Conservation (phyloP, 2,329 filamentous ascomycete genomes). For the Diaporthe citri region DNA sequence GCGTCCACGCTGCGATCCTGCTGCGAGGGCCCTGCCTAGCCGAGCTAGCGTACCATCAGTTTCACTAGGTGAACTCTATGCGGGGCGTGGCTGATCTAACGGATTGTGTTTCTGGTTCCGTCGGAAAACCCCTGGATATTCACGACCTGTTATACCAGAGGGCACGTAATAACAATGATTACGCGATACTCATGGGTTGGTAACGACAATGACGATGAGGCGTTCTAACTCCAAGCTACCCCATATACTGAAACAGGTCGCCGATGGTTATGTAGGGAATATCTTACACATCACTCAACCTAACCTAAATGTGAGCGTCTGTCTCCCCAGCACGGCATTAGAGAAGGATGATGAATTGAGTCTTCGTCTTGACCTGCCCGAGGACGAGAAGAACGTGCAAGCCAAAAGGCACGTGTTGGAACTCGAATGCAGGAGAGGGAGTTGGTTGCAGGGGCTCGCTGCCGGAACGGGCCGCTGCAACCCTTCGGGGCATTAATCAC, state of each 20-base stretch:
- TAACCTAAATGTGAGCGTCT: neutral
- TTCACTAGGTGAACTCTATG: slow-evolving; percentile 24
- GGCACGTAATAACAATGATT: neutral
- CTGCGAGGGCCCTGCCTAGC: slow-evolving; percentile 3
- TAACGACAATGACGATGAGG: neutral
- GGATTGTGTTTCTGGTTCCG: slow-evolving; percentile 20
- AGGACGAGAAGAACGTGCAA: neutral
- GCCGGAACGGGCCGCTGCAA: slow-evolving; percentile 22
- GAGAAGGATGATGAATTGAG: neutral
- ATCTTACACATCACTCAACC: neutral
- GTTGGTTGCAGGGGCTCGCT: slow-evolving; percentile 14
- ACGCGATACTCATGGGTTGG: neutral
- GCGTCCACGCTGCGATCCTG: neutral
- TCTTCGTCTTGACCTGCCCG: neutral
- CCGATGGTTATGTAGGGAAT: neutral
- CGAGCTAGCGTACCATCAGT: slow-evolving; percentile 5
- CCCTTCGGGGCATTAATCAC: slow-evolving; percentile 25
- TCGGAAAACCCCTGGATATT: slow-evolving; percentile 1
- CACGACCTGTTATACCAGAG: neutral
- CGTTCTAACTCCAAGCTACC: slow-evolving; percentile 1
- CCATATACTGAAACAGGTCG: neutral
- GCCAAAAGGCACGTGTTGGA: neutral
- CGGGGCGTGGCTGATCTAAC: slow-evolving; percentile 30
- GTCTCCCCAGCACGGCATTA: neutral
- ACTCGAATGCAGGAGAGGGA: neutral